Evolutionary conservation across 2,329 filamentous ascomycete genomes (phyloP), one percentile per base, ranked within the genome.

Genomic region (Blastomyces gilchristii): DNA sequence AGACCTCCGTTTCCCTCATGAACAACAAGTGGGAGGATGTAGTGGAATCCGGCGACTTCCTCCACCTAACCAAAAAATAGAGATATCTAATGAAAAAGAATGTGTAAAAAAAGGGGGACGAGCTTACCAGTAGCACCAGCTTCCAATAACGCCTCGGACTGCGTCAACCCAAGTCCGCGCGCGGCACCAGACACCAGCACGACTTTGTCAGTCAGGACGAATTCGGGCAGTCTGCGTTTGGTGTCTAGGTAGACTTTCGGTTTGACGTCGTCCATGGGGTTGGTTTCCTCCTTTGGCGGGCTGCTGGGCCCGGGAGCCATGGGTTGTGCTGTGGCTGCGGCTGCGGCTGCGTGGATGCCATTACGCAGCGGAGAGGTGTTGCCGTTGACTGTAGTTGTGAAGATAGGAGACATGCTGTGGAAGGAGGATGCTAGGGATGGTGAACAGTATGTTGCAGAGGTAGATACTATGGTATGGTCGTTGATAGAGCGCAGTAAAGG

Each of bases 71-170:
- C 6, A 37, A 37, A 22, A 22, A 22, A 22, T 22, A 22, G n/a
- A 22, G n/a, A 22, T 22, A 22, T 22, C n/a, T 22, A 22, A 22
- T 22, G n/a, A 22, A 22, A 22, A 22, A 22, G n/a, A 22, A 22
- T 22, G n/a, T 22, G n/a, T 22, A 22, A 22, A 22, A 22, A 22
- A 22, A 22, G n/a, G n/a, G n/a, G n/a, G n/a, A 31, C 22, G 47
- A 58, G 69, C 71, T 65, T 68, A 77, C 75, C 18, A 62, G 69
- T 88, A 43, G 90, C 89, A 25, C 89, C 89, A 31, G 88, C 88
- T 74, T 92, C 88, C 14, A 90, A 78, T 16, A 92, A 76, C 0
- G 86, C 88, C 69, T 92, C 88, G 0, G 87, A 84, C 69, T 91
- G 83, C 6, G 86, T 84, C 25, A 93, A 76, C n/a, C 89, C 89